A percentile compares a stretch with the other conserved stretches of the same genome.
These are phyloP conservation scores for Fusarium sororula DNA, from an alignment of 2,329 filamentous ascomycete genomes.

Conservation along the genomic window DNA sequence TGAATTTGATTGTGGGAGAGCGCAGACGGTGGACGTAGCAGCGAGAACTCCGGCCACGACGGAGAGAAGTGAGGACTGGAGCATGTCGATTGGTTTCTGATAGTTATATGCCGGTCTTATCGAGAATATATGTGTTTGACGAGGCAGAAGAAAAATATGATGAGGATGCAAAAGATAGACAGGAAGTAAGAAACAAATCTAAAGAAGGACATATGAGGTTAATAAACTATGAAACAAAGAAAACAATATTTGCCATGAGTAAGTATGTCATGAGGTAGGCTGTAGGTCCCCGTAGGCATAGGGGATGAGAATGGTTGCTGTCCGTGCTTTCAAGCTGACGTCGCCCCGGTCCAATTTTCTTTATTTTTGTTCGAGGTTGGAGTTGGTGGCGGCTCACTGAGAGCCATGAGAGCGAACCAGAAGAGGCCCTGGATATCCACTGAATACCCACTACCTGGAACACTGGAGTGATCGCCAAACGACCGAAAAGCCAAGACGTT, in stretches of 20 bases:
- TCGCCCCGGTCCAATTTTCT: conserved; percentile 36
- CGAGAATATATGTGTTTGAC: neutral
- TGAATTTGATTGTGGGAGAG: conserved; percentile 38
- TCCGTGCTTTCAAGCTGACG: conserved; percentile 39
- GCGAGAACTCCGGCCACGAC: conserved; percentile 32
- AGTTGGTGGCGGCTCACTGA: neutral
- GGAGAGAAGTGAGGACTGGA: conserved; percentile 39
- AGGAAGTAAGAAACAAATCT: conserved; percentile 5
- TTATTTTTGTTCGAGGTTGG: conserved; percentile 9
- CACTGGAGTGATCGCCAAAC: conserved; percentile 22
- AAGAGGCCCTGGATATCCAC: conserved; percentile 8
- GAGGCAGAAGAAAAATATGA: neutral
- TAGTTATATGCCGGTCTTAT: neutral
- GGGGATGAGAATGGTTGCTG: conserved; percentile 21
- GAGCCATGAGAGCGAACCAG: conserved; percentile 1
- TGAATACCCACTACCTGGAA: neutral
- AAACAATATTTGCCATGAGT: neutral
- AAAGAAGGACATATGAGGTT: conserved; percentile 2
- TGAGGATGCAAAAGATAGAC: neutral
- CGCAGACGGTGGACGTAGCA: conserved; percentile 35
- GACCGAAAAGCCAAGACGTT: conserved; percentile 19
- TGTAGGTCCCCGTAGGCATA: neutral
- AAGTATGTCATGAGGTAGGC: neutral
- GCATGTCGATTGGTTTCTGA: conserved; percentile 15
- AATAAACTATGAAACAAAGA: conserved; percentile 29